Evolutionary conservation across 352 stramenopile species (phyloP).

Genomic region (Phytopythium montanum): DNA sequence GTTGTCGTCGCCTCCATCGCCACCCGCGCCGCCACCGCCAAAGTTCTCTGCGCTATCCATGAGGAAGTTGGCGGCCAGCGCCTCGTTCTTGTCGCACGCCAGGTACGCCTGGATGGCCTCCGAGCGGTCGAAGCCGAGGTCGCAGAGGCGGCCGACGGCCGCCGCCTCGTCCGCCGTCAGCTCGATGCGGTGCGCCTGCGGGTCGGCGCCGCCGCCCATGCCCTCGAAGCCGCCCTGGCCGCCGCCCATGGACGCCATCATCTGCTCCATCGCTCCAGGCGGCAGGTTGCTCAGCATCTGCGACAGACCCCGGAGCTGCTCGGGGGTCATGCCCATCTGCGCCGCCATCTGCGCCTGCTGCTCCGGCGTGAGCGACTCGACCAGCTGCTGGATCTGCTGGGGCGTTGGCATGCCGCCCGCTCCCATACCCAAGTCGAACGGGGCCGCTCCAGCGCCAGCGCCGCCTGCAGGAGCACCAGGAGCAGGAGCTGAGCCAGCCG

Average conservation of each 20-base stretch:
- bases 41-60: constrained; percentile 91
- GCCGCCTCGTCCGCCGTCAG: constrained; percentile 77
- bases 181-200: constrained; percentile 61
- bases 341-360: constrained; percentile 79
- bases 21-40: constrained; percentile 35
- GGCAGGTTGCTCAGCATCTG: constrained; percentile 86
- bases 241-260: constrained; percentile 80
- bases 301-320: constrained; percentile 81
- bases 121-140: constrained; percentile 88
- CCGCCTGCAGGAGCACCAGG: constrained; percentile 12
- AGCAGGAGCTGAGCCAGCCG: constrained; percentile 22
- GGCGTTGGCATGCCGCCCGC: constrained; percentile 61
- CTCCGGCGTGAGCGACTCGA: constrained; percentile 72
- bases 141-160: constrained; percentile 70
- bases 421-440: constrained; percentile 46
- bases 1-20: constrained; percentile 52
- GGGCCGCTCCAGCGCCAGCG: constrained; percentile 25
- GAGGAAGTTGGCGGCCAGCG: constrained; percentile 97
- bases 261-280: constrained; percentile 80
- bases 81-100: constrained; percentile 99
- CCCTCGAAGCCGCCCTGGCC: constrained; percentile 36
- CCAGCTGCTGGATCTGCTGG: constrained; percentile 81
- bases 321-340: constrained; percentile 83
- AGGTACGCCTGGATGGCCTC: constrained; percentile 97
- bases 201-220: constrained; percentile 35